Base-by-base conservation (phyloP, 768 basidiomycete genomes). In the Panaeolus cyanescens region DNA sequence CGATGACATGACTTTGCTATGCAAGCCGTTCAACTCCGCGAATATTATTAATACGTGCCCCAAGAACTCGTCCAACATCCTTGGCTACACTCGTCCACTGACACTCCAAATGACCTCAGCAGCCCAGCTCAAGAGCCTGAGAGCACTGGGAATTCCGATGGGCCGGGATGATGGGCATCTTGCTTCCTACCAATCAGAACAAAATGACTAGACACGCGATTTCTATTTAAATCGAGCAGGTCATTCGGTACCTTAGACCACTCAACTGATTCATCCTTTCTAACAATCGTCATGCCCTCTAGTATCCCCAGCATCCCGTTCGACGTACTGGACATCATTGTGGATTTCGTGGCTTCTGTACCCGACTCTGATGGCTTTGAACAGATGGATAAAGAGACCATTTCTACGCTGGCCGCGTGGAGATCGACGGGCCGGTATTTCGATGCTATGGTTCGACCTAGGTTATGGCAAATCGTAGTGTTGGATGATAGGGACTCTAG, bases 141-240 rank as follows among this genome's bases (percentile, higher is more conserved):
- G n/a, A n/a, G n/a, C n/a, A n/a, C n/a, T 50, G 45, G 45, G 45
- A 50, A 50, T 12, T 50, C 45, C 45, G 45, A 50, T 50, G 10
- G 19, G 12, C 25, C 45, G 45, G 45, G 30, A 28, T 50, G 45
- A 50, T 50, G 22, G 37, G 9, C 15, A 39, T 7, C 22, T n/a
- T n/a, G n/a, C n/a, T 20, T 6, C 10, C 39, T 20, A 42, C 39
- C 45, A 50, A 50, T 50, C 45, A 50, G 45, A 50, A 28, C 45
- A 30, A 28, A 50, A 50, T 50, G 45, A 50, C 45, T 50, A 50
- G 45, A 15, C 13, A 17, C 37, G 19, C 15, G 40, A 22, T 42
- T 42, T 9, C 39, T 42, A 42, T 42, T 20, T 42, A 42, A 42
- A 42, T 19, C n/a, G n/a, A n/a, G n/a, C n/a, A 42, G 39, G 4